These are phyloP conservation scores for Candida easanensis DNA, from an alignment of 805 yeast genomes.

Conservation along the genomic window DNA sequence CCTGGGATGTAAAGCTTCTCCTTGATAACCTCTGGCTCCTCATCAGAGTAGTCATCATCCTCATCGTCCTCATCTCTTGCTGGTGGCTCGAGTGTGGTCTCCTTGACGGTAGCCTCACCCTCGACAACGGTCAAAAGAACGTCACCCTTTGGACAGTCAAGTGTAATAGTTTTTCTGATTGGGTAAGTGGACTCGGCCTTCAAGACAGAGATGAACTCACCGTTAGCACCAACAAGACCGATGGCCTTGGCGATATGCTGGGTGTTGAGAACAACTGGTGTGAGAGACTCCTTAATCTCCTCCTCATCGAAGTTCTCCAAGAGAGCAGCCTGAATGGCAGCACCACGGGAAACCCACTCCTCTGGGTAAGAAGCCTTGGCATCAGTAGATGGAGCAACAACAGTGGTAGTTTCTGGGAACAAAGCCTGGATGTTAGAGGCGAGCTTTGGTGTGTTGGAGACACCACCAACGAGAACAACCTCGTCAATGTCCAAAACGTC, in stretches of 20 bases:
- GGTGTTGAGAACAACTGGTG: conserved; percentile 83
- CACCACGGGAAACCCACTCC: conserved; percentile 89
- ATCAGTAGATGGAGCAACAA: conserved; percentile 75
- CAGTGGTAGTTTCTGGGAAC: conserved; percentile 77
- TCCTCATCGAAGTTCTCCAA: conserved; percentile 81
- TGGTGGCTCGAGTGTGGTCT: conserved; percentile 68
- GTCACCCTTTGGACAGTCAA: conserved; percentile 59
- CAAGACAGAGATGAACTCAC: conserved; percentile 68
- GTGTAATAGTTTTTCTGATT: conserved; percentile 68
- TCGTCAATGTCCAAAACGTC: conserved; percentile 87
- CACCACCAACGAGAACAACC: conserved; percentile 90
- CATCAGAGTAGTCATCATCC: conserved; percentile 60
- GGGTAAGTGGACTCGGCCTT: conserved; percentile 89
- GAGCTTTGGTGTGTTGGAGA: conserved; percentile 88
- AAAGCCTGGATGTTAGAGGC: conserved; percentile 67
- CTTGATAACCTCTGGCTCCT: conserved; percentile 85
- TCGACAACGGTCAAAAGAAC: conserved; percentile 74
- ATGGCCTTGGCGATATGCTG: conserved; percentile 82
- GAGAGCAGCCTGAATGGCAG: conserved; percentile 90
- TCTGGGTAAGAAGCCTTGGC: conserved; percentile 82
- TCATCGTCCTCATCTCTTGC: conserved; percentile 53
- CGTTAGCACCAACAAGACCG: conserved; percentile 76
- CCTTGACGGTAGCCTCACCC: conserved; percentile 81
- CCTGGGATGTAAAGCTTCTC: conserved; percentile 74
- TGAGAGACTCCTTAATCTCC: conserved; percentile 74